These are phyloP conservation scores for Monosporascus sp. DNA, from an alignment of 2,329 filamentous ascomycete species.

Conservation along the genomic window DNA sequence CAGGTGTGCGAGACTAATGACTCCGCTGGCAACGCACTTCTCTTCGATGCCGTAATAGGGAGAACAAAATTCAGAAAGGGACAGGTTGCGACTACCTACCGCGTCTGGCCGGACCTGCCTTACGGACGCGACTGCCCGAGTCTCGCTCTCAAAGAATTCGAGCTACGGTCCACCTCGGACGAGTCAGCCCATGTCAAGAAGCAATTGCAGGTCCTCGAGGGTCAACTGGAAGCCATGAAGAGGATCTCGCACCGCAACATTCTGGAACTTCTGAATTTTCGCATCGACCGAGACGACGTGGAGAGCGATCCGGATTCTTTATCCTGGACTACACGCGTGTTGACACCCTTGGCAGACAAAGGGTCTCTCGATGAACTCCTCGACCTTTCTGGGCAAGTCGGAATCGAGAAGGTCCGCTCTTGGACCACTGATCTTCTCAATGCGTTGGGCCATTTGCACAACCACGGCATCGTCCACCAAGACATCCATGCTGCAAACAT, in stretches of 20 bases:
- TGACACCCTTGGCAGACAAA: conserved; percentile 74
- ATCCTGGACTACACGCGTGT: conserved; percentile 67
- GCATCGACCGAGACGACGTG: conserved; percentile 54
- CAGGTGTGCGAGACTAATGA: conserved; percentile 60
- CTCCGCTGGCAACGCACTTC: conserved; percentile 54
- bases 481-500: conserved; percentile 77
- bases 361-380: conserved; percentile 79
- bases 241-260: conserved; percentile 71
- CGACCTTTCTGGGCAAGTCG: conserved; percentile 69
- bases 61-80: conserved; percentile 62
- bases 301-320: conserved; percentile 33
- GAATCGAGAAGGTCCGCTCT: conserved; percentile 69
- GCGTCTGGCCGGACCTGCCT: conserved; percentile 63
- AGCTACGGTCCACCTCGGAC: conserved; percentile 51
- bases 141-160: conserved; percentile 70
- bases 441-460: conserved; percentile 81
- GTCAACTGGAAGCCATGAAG: conserved; percentile 69
- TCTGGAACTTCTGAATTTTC: conserved; percentile 76
- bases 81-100: conserved; percentile 62
- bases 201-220: conserved; percentile 70
- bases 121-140: conserved; percentile 52
- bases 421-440: conserved; percentile 93
- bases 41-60: conserved; percentile 67
- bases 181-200: conserved; percentile 65
- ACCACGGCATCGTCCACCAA: conserved; percentile 77